Base-by-base conservation (phyloP, 257 asterid genomes). In the Solanum neorickii region DNA sequence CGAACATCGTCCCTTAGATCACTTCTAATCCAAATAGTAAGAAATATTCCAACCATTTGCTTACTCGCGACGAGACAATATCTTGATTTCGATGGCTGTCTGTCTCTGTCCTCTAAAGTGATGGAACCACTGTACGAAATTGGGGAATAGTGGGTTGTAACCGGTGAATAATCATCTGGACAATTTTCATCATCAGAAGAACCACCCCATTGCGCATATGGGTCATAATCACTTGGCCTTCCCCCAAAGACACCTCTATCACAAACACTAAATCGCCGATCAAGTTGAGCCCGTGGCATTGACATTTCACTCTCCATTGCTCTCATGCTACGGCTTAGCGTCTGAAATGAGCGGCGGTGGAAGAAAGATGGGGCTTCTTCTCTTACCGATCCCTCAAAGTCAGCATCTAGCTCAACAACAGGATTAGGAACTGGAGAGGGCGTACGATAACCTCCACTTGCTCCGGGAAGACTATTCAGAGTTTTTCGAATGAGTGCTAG, bases 1-100 rank as follows among this genome's bases (percentile, higher is more conserved):
- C 90, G 88, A 80, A 97, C 96, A 25, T 93, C 92, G 1, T 94
- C 98, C 89, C 97, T 89, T 11, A 94, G 49, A 87, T 94, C 98
- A 87, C 94, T 92, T 92, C 91, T 96, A 85, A 96, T 91, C 99
- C 99, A 97, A 14, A 96, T 91, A 3, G 98, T 93, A 49, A 97
- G 97, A 91, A 94, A 96, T 59, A 97, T 94, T 83, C 99, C 99
- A 12, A 97, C 99, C 99, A 97, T 97, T 76, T 97, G 98, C 92
- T 97, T 97, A 89, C 99, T 96, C 9, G 99, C 98, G 52, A 95
- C 96, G 41, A 97, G 91, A 91, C 98, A 95, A 84, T 94, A 97
- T 90, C 93, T 92, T 39, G 98, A 93, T 86, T 92, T 91, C 23
- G 84, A 93, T 1, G 89, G 78, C 87, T 90, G 84, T 69, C 93